Evolutionary conservation across 2,329 filamentous ascomycete genomes (phyloP).

Genomic region (Beauveria sp.): DNA sequence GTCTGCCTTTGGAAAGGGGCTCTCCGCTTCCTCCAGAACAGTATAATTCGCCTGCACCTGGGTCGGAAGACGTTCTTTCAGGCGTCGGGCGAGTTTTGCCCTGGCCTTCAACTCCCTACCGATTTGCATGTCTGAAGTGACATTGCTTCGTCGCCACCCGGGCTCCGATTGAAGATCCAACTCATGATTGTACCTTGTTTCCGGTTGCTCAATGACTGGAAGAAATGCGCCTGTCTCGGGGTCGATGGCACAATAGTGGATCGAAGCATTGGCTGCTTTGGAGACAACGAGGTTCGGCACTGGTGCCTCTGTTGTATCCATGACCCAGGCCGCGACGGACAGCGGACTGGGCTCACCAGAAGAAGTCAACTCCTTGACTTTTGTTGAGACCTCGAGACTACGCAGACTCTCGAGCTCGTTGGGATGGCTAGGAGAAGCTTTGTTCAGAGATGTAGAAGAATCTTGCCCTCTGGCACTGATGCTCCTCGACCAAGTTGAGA

Average conservation of each 20-base stretch:
- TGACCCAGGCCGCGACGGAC: not conserved
- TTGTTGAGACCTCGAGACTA: not conserved
- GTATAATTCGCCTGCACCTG: not conserved
- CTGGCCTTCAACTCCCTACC: conserved; percentile 18
- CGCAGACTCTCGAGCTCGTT: not conserved
- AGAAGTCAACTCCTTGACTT: not conserved
- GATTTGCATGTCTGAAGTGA: conserved; percentile 22
- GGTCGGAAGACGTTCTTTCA: not conserved
- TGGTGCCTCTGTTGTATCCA: not conserved
- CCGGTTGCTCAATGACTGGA: not conserved
- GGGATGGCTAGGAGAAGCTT: not conserved
- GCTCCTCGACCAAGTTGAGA: not conserved
- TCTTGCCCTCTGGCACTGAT: not conserved
- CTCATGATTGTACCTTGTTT: not conserved
- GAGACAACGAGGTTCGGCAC: not conserved
- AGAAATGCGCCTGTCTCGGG: conserved; percentile 2
- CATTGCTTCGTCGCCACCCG: conserved; percentile 22
- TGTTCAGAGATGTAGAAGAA: not conserved
- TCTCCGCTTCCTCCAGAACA: conserved; percentile 12
- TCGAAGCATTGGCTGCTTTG: not conserved
- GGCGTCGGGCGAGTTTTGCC: conserved; percentile 13
- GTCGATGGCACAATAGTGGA: not conserved
- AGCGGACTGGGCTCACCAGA: not conserved
- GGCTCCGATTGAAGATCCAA: conserved; percentile 8
- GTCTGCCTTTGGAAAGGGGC: conserved; percentile 20